phyloP scores from a whole-genome alignment of 2,329 filamentous ascomycete species.

The Cyanodermella asteris region DNA sequence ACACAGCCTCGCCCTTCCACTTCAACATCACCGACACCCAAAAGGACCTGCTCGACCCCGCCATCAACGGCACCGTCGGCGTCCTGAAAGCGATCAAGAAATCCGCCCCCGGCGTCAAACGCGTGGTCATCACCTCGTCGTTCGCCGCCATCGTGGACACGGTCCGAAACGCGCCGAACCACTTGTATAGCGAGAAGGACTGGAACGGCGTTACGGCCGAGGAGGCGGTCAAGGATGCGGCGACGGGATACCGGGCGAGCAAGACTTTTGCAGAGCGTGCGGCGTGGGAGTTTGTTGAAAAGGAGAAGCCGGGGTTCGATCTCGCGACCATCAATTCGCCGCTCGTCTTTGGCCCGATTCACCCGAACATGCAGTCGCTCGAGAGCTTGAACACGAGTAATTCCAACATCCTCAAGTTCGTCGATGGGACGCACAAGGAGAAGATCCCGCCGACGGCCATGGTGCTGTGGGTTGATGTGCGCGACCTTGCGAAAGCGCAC shows the following conservation, averaged over 20 bases:
- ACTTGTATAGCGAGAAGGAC: slow-evolving; percentile 30
- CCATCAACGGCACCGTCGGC: slow-evolving; percentile 40
- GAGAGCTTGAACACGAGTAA: slow-evolving; percentile 52
- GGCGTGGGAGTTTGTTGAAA: slow-evolving; percentile 40
- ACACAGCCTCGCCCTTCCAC: slow-evolving; percentile 56
- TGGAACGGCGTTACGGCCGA: slow-evolving; percentile 36
- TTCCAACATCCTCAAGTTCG: slow-evolving; percentile 38
- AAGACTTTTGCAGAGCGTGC: slow-evolving; percentile 39
- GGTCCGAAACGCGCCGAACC: slow-evolving; percentile 27
- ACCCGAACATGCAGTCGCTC: slow-evolving; percentile 39
- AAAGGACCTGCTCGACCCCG: slow-evolving; percentile 37
- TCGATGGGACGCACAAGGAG: slow-evolving; percentile 38
- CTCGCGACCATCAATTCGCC: slow-evolving; percentile 41
- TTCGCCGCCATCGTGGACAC: slow-evolving; percentile 38
- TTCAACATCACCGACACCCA: slow-evolving; percentile 52
- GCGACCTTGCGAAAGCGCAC: slow-evolving; percentile 26
- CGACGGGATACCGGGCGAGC: slow-evolving; percentile 19
- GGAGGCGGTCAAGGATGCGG: slow-evolving; percentile 22
- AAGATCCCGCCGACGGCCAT: slow-evolving; percentile 35
- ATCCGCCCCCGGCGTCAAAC: slow-evolving; percentile 42
- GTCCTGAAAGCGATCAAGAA: slow-evolving; percentile 40
- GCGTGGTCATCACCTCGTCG: slow-evolving; percentile 51
- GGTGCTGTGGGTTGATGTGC: slow-evolving; percentile 35
- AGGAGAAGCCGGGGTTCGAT: slow-evolving; percentile 35
- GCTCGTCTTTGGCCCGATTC: slow-evolving; percentile 39